Evolutionary conservation across 208 protist species (phyloP).

Genomic region (Leptomonas pyrrhocoris): DNA sequence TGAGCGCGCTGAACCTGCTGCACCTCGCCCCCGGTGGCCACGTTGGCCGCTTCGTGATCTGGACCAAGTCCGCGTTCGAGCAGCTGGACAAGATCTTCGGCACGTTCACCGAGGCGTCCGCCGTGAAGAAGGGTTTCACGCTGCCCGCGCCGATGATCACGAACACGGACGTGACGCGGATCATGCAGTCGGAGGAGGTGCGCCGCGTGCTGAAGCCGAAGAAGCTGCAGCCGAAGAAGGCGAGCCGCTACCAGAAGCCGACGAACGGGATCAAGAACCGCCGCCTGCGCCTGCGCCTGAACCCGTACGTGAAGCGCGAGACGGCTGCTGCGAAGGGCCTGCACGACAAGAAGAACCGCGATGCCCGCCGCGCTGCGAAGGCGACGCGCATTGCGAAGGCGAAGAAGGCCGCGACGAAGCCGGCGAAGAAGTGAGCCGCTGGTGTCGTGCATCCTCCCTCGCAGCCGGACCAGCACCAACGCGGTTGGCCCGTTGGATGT

Average conservation of each 20-base stretch:
- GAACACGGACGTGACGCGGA: slow-evolving; percentile 78
- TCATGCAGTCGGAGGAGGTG: slow-evolving; percentile 87
- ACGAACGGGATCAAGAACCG: slow-evolving; percentile 82
- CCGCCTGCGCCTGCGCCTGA: slow-evolving; percentile 77
- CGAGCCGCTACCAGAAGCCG: slow-evolving; percentile 42
- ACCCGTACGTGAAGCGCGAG: slow-evolving; percentile 77
- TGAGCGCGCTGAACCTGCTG: slow-evolving; percentile 97
- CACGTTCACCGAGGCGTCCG: slow-evolving; percentile 80
- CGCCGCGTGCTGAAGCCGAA: slow-evolving; percentile 75
- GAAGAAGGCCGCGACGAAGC: slow-evolving; percentile 59
- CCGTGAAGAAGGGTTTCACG: slow-evolving; percentile 90
- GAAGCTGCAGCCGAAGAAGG: slow-evolving; percentile 66
- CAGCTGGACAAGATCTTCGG: slow-evolving; percentile 97
- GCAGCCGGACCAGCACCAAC: no score
- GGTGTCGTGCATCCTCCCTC: neutral
- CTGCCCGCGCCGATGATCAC: slow-evolving; percentile 74
- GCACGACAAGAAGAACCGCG: slow-evolving; percentile 53
- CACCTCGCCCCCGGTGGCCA: slow-evolving; percentile 99
- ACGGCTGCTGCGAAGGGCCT: slow-evolving; percentile 52
- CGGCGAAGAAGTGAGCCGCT: slow-evolving; percentile 28
- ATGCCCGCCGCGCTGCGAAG: slow-evolving; percentile 56
- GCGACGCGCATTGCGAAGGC: slow-evolving; percentile 45
- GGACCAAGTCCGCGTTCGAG: slow-evolving; percentile 98
- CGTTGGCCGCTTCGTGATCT: slow-evolving; percentile 99
- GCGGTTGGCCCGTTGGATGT: no score